Evolutionary conservation across 768 basidiomycete species (phyloP).

Genomic region (Leccinum sublutescens): DNA sequence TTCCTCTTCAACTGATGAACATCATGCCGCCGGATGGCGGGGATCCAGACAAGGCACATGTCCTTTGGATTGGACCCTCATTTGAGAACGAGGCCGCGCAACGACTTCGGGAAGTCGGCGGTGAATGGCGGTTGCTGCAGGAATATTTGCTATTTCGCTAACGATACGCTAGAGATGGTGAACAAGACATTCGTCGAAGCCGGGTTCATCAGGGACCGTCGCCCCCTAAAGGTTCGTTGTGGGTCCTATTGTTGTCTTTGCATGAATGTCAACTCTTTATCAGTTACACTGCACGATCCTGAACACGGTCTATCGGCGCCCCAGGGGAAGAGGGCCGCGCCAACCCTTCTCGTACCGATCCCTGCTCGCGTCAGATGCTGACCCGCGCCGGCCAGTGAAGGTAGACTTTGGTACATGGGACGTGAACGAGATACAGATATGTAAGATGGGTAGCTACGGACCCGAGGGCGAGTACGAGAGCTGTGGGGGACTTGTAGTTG

Average conservation of each 20-base stretch:
- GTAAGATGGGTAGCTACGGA: constrained; percentile 69
- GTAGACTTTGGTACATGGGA: constrained; percentile 54
- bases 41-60: constrained; percentile 44
- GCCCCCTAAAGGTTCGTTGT: constrained; percentile 49
- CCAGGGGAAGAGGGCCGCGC: constrained; percentile 26
- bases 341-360: constrained; percentile 43
- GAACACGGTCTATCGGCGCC: constrained; percentile 47
- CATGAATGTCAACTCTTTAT: not conserved
- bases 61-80: constrained; percentile 55
- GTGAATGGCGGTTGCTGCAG: constrained; percentile 26
- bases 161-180: constrained; percentile 38
- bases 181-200: constrained; percentile 38
- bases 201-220: constrained; percentile 44
- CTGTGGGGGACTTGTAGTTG: constrained; percentile 26
- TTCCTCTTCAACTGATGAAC: constrained; percentile 48
- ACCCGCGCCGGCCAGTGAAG: constrained; percentile 23
- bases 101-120: constrained; percentile 33
- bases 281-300: constrained; percentile 52
- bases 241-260: not conserved
- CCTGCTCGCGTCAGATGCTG: constrained; percentile 31
- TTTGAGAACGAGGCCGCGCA: constrained; percentile 31
- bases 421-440: constrained; percentile 60
- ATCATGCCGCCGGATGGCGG: constrained; percentile 45
- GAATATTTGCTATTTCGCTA: not conserved
- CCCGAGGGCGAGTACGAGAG: constrained; percentile 62